phyloP scores from a whole-genome alignment of 192 early-diverging fungal genomes.

The Radiomyces spectabilis region DNA sequence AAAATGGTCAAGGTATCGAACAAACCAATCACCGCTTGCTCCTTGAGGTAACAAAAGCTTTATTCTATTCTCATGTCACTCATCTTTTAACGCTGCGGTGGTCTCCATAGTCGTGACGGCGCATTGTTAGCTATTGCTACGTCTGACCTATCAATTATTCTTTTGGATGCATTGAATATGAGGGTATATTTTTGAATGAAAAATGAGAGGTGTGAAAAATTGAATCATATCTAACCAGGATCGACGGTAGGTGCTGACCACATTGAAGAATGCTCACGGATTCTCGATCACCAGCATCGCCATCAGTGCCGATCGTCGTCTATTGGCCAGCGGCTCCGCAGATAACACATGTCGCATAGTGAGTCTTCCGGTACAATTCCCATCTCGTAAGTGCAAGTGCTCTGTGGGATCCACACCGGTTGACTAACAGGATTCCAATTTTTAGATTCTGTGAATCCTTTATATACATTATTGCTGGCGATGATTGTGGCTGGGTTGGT shows the following conservation, averaged over 20 bases:
- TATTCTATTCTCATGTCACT: neutral
- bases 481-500: neutral
- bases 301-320: conserved; percentile 56
- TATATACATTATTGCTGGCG: conserved; percentile 13
- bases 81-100: neutral
- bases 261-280: conserved; percentile 64
- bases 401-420: no score
- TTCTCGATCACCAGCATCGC: conserved; percentile 74
- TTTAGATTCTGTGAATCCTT: conserved; percentile 5
- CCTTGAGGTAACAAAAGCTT: conserved; percentile 53
- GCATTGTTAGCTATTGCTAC: conserved; percentile 58
- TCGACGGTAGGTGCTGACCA: conserved; percentile 37
- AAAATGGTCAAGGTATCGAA: conserved; percentile 36
- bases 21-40: conserved; percentile 60
- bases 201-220: no score
- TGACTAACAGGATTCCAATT: neutral
- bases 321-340: conserved; percentile 73
- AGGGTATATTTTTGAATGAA: conserved; percentile 1
- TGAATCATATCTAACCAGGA: neutral
- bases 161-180: conserved; percentile 50
- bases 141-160: conserved; percentile 59
- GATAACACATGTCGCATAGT: conserved; percentile 66
- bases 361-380: conserved; percentile 43
- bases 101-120: conserved; percentile 54
- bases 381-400: neutral